Evolutionary conservation across 2,329 filamentous ascomycete genomes (phyloP), one percentile per base, ranked within the genome.

Genomic region (Didymella pinodella): DNA sequence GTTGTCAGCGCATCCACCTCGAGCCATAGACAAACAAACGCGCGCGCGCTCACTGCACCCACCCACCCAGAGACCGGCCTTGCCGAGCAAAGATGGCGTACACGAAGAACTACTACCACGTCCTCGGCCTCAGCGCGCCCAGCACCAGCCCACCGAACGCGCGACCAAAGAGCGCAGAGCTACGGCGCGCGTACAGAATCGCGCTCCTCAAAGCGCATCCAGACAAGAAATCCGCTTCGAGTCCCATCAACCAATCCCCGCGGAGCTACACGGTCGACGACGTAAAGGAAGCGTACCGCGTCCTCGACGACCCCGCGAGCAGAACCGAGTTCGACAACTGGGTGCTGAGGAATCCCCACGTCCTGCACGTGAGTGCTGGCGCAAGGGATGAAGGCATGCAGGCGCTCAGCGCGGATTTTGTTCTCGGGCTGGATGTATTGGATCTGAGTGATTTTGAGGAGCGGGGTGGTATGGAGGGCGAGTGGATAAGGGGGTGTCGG

Each of bases 201-300:
- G 83, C 85, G 7, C 77, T 89, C 25, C 78, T 88, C 5, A 72
- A 74, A 26, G 79, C 87, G 65, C 86, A 89, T 68, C 86, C 86
- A 0, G 86, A 89, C 74, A 88, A 86, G 32, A 11, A 36, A 16
- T 6, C 32, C 16, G 32, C 32, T n/a, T 6, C 16, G 14, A 7
- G 32, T 11, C 16, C 32, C 8, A 16, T 16, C 32, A 16, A n/a
- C 7, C 32, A 18, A 36, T 5, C 32, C 3, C 2, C 18, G 16
- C 32, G 32, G 16, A 6, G 16, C 16, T 56, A 83, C 83, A 11
- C 77, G n/a, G 51, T 89, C 47, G 86, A 89, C 68, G 79, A 85
- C 46, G 86, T 89, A 28, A 84, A 83, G 18, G 72, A 80, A n/a
- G 86, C 86, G 4, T 88, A 86, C 70, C 81, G 81, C 50, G 81